Evolutionary conservation across 2,329 filamentous ascomycete genomes (phyloP).

Genomic region (Emergomyces africanus): DNA sequence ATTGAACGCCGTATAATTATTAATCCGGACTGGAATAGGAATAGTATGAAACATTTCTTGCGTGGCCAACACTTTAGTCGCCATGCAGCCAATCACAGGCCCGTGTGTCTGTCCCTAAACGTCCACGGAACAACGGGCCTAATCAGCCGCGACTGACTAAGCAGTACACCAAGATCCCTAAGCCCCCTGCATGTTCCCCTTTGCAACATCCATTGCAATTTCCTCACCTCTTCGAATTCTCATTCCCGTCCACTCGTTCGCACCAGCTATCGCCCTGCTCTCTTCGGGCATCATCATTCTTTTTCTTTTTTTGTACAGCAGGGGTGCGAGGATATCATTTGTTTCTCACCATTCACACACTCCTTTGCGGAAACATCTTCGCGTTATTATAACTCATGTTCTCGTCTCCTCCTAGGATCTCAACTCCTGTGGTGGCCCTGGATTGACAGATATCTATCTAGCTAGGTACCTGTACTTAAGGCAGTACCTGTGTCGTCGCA

Average conservation of each 20-base stretch:
- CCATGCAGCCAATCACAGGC: not conserved
- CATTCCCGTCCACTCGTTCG: conserved; percentile 2
- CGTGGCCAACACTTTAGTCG: not conserved
- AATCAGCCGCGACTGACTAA: not conserved
- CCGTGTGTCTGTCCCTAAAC: not conserved
- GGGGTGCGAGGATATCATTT: not conserved
- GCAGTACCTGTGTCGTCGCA: conserved; percentile 23
- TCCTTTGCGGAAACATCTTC: not conserved
- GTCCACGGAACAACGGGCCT: too few relatives aligned
- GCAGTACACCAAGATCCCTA: not conserved
- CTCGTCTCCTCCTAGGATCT: not conserved
- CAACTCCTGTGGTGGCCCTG: not conserved
- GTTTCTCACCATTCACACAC: not conserved
- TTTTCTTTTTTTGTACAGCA: conserved; percentile 3
- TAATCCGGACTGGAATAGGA: not conserved
- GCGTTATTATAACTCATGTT: not conserved
- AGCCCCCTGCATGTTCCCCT: not conserved
- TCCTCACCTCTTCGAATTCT: conserved; percentile 4
- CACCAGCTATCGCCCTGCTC: conserved; percentile 2
- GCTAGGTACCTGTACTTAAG: not conserved
- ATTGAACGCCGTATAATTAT: not conserved
- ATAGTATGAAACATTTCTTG: not conserved
- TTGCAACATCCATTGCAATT: conserved; percentile 9
- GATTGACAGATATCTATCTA: not conserved
- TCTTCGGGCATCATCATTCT: not conserved